Conservation (phyloP, 768 basidiomycete genomes). For the Termitomyces titanicus region DNA sequence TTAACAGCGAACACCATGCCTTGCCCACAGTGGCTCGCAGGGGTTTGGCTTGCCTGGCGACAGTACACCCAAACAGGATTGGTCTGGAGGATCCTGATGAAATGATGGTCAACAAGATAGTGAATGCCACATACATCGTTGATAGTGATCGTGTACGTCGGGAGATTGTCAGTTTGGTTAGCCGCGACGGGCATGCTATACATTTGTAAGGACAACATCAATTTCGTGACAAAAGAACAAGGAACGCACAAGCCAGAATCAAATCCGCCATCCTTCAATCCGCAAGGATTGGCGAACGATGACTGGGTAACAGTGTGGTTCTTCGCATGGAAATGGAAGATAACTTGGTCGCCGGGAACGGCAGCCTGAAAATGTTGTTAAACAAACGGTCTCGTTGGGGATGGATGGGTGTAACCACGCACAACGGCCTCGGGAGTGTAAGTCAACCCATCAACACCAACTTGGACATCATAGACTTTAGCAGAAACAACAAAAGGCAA, state of each 20-base stretch:
- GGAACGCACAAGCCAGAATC: slow-evolving; percentile 53
- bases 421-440: slow-evolving; percentile 56
- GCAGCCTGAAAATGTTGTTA: slow-evolving; percentile 31
- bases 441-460: slow-evolving; percentile 40
- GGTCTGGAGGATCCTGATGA: slow-evolving; percentile 30
- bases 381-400: not conserved
- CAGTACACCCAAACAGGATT: slow-evolving; percentile 61
- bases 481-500: slow-evolving; percentile 48
- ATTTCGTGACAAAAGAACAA: slow-evolving; percentile 1
- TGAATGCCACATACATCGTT: slow-evolving; percentile 32
- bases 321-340: slow-evolving; percentile 58
- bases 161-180: slow-evolving; percentile 44
- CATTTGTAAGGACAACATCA: slow-evolving; percentile 6
- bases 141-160: slow-evolving; percentile 50
- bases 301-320: slow-evolving; percentile 55
- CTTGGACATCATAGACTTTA: slow-evolving; percentile 50
- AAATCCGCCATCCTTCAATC: slow-evolving; percentile 46
- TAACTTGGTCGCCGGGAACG: slow-evolving; percentile 51
- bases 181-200: slow-evolving; percentile 49
- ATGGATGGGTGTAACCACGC: slow-evolving; percentile 16
- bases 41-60: slow-evolving; percentile 44
- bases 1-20: slow-evolving; percentile 72
- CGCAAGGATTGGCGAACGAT: slow-evolving; percentile 52
- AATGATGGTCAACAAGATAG: not conserved
- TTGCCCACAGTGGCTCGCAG: slow-evolving; percentile 53